Evolutionary conservation across 2,329 filamentous ascomycete genomes (phyloP).

Genomic region (Paracorniculantispora psalliotae): DNA sequence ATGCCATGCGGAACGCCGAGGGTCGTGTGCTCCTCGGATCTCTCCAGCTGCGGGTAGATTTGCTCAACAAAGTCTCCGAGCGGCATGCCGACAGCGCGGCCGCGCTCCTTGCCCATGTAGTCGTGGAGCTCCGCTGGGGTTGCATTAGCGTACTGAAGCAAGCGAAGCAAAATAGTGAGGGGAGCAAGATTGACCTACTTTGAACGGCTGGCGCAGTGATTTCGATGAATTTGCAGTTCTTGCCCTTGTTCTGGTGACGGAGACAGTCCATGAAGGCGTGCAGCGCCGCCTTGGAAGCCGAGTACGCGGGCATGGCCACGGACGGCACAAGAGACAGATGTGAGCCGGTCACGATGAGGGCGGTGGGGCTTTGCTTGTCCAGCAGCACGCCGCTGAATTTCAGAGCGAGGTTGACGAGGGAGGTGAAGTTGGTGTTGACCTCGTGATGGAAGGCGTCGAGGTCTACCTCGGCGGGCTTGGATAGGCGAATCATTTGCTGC

Average conservation of each 20-base stretch:
- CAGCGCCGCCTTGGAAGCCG: constrained; percentile 20
- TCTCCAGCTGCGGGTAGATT: constrained; percentile 37
- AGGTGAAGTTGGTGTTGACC: constrained; percentile 19
- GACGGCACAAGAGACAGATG: constrained; percentile 17
- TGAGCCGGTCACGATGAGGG: constrained; percentile 19
- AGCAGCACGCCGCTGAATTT: constrained; percentile 18
- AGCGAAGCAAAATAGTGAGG: neutral
- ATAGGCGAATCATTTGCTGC: constrained; percentile 35
- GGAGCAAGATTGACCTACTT: constrained; percentile 7
- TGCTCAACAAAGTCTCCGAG: constrained; percentile 38
- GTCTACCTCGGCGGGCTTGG: constrained; percentile 18
- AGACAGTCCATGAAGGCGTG: constrained; percentile 19
- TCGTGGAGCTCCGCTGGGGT: constrained; percentile 15
- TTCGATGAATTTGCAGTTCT: constrained; percentile 18
- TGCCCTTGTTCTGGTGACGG: constrained; percentile 16
- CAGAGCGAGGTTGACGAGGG: constrained; percentile 19
- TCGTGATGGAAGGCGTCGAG: constrained; percentile 23
- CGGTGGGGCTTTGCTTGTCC: constrained; percentile 14
- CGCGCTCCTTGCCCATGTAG: constrained; percentile 13
- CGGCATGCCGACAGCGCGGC: constrained; percentile 25
- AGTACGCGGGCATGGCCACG: constrained; percentile 18
- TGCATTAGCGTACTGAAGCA: neutral
- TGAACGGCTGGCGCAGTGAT: constrained; percentile 20
- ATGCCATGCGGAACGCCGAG: neutral
- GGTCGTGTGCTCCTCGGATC: constrained; percentile 33